phyloP scores from a whole-genome alignment of 2,329 filamentous ascomycete genomes.

The Diaporthe ilicicola region DNA sequence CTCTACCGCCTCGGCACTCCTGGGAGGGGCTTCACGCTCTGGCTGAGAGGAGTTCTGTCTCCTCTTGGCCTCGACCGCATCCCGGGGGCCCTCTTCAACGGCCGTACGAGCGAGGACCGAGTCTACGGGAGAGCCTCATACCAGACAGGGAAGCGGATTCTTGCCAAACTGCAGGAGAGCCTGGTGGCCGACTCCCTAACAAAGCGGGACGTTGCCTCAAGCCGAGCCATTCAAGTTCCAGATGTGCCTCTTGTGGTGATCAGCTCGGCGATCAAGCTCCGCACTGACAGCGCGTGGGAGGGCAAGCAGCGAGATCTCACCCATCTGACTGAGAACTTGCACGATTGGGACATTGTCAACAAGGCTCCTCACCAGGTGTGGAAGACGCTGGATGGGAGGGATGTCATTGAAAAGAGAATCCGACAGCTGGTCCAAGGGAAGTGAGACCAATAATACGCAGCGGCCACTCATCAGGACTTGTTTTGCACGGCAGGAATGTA shows the following conservation, averaged over 20 bases:
- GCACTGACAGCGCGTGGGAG: conserved; percentile 77
- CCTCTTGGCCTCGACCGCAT: conserved; percentile 87
- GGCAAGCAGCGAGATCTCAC: conserved; percentile 86
- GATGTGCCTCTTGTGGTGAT: conserved; percentile 81
- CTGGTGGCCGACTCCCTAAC: conserved; percentile 87
- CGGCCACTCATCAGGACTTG: conserved; percentile 7
- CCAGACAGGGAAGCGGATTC: conserved; percentile 84
- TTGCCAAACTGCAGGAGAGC: conserved; percentile 91
- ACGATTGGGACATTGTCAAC: conserved; percentile 87
- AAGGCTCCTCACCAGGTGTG: conserved; percentile 89
- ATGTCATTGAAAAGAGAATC: conserved; percentile 81
- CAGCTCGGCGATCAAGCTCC: conserved; percentile 79
- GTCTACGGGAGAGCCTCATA: conserved; percentile 83
- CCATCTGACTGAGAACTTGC: conserved; percentile 78
- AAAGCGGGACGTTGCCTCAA: conserved; percentile 81
- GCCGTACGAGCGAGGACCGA: conserved; percentile 82
- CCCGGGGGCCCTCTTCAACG: conserved; percentile 81
- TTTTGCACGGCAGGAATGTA: conserved; percentile 3
- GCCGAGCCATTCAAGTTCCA: conserved; percentile 80
- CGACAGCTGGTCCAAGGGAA: conserved; percentile 66
- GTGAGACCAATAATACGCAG: conserved; percentile 11
- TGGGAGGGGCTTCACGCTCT: conserved; percentile 81
- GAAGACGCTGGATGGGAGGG: conserved; percentile 75
- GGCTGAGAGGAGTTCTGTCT: conserved; percentile 85
- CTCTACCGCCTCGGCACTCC: conserved; percentile 73